Evolutionary conservation across 1,284 basidiomycete species (phyloP).

Genomic region (Athelia psychrophila): DNA sequence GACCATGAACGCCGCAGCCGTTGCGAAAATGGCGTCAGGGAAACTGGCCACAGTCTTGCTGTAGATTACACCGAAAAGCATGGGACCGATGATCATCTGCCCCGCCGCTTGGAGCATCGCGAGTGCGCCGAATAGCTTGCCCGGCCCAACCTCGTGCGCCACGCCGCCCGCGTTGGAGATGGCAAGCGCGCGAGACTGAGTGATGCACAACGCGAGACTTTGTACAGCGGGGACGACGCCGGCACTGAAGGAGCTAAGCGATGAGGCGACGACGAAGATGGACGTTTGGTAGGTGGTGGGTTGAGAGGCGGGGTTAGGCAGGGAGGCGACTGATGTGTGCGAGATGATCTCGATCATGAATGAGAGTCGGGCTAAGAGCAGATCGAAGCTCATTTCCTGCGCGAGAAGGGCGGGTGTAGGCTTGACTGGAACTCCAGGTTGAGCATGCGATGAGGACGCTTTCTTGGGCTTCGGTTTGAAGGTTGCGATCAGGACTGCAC

Average conservation of each 20-base stretch:
- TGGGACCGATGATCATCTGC: slow-evolving; percentile 71
- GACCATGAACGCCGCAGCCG: slow-evolving; percentile 47
- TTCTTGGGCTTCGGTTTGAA: slow-evolving; percentile 35
- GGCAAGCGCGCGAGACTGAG: slow-evolving; percentile 50
- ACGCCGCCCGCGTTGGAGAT: slow-evolving; percentile 22
- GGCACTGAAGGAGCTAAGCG: slow-evolving; percentile 55
- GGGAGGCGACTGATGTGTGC: slow-evolving; percentile 52
- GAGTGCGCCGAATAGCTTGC: slow-evolving; percentile 66
- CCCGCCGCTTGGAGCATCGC: slow-evolving; percentile 64
- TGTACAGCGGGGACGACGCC: slow-evolving; percentile 66
- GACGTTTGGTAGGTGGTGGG: slow-evolving; percentile 30
- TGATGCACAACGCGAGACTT: slow-evolving; percentile 65
- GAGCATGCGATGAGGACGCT: too few species aligned
- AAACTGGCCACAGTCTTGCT: slow-evolving; percentile 60
- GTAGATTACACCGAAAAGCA: slow-evolving; percentile 70
- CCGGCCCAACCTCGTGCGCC: slow-evolving; percentile 31
- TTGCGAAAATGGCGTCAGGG: slow-evolving; percentile 67
- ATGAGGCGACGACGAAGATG: slow-evolving; percentile 55
- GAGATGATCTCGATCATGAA: slow-evolving; percentile 63
- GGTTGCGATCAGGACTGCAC: slow-evolving; percentile 37
- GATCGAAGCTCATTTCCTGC: slow-evolving; percentile 68
- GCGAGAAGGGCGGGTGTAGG: slow-evolving; percentile 48
- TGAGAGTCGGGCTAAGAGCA: slow-evolving; percentile 55
- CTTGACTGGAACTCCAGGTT: slow-evolving; percentile 21
- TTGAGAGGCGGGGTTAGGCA: slow-evolving; percentile 40